Evolutionary conservation across 257 asterid species (phyloP).

Genomic region (Penstemon davidsonii): DNA sequence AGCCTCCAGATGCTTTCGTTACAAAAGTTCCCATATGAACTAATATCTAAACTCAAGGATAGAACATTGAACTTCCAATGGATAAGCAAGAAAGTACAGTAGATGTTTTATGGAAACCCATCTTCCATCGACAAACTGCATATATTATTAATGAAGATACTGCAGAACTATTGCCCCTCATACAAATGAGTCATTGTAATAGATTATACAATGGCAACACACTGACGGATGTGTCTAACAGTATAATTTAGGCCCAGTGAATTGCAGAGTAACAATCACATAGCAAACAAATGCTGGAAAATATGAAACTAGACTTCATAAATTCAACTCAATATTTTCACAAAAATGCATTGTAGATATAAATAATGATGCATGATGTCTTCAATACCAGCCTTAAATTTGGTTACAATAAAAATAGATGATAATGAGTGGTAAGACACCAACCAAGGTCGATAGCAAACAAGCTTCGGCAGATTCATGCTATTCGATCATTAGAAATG

Average conservation of each 20-base stretch:
- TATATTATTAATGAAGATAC: not conserved
- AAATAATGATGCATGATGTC: not conserved
- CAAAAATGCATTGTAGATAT: not conserved
- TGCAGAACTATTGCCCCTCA: not conserved
- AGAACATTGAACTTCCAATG: conserved; percentile 2
- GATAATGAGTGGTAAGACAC: not conserved
- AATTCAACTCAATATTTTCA: not conserved
- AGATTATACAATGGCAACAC: too few species aligned
- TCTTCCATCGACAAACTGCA: too few species aligned
- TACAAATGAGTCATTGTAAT: too few species aligned
- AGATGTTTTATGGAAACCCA: too few species aligned
- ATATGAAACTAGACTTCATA: not conserved
- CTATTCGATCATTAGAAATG: not conserved
- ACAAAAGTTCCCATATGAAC: not conserved
- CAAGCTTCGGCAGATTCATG: not conserved
- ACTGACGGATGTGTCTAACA: too few species aligned
- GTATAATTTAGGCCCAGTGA: not conserved
- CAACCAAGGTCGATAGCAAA: not conserved
- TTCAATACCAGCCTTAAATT: not conserved
- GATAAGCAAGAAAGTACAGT: conserved; percentile 1
- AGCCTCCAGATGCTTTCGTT: conserved; percentile 4
- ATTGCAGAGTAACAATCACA: not conserved
- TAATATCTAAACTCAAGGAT: not conserved
- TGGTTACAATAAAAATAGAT: not conserved
- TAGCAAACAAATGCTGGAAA: not conserved